A percentile compares a stretch with the other conserved stretches of the same genome.
Evolutionary conservation across 169 alveolate species (phyloP).

Genomic region (Plasmodium inui): DNA sequence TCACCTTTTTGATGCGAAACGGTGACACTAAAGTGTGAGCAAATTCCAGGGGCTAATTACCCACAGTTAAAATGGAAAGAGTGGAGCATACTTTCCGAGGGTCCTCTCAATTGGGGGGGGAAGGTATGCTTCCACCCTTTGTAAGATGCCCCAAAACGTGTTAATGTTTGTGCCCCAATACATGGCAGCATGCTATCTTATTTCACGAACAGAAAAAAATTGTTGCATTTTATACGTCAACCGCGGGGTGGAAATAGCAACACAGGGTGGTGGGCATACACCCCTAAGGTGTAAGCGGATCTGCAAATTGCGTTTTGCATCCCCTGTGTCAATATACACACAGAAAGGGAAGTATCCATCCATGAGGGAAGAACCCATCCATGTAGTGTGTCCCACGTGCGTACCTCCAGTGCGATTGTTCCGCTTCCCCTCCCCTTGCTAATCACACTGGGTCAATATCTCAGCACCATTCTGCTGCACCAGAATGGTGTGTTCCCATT

Average conservation of each 20-base stretch:
- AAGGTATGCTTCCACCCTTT: not conserved
- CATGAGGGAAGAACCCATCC: not conserved
- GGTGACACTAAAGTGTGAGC: not conserved
- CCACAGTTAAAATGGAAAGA: not conserved
- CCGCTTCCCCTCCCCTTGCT: not conserved
- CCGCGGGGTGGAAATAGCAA: not conserved
- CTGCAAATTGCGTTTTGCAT: not conserved
- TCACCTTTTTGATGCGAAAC: not conserved
- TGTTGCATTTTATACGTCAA: not conserved
- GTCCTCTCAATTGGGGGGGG: not conserved
- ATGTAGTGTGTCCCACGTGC: not conserved
- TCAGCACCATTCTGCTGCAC: slow-evolving; percentile 91
- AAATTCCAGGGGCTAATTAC: not conserved
- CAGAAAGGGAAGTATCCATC: not conserved
- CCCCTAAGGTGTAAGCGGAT: not conserved
- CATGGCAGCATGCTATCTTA: not conserved
- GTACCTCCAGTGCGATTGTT: not conserved
- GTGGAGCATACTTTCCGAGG: not conserved
- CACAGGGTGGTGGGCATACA: not conserved
- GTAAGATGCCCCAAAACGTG: not conserved
- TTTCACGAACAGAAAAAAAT: not conserved
- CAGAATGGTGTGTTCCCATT: slow-evolving; percentile 93
- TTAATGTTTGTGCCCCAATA: not conserved
- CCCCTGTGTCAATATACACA: not conserved
- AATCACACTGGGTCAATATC: slow-evolving; percentile 84